Conservation (phyloP, 768 basidiomycete genomes). For the Mycena vulgaris region DNA sequence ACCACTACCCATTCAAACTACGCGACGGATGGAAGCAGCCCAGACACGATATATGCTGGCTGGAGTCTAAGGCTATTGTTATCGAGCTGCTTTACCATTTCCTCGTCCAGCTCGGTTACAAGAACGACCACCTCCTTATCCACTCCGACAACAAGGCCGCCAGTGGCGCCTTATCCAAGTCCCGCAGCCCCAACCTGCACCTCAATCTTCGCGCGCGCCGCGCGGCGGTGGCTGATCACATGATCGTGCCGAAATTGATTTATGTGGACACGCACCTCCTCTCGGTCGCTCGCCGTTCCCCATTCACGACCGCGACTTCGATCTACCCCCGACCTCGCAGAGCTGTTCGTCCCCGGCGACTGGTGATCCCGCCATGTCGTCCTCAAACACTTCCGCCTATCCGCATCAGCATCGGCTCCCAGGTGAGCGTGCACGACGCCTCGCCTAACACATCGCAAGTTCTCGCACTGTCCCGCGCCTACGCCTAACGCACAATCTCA, state of each 20-base stretch:
- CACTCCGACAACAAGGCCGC: too few relatives aligned
- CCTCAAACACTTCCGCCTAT: too few relatives aligned
- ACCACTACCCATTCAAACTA: slow-evolving; percentile 49
- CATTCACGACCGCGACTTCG: neutral
- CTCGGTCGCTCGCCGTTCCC: neutral
- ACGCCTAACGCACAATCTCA: too few relatives aligned
- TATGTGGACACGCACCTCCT: too few relatives aligned
- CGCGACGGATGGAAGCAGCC: slow-evolving; percentile 30
- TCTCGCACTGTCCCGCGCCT: too few relatives aligned
- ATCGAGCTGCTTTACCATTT: slow-evolving; percentile 37
- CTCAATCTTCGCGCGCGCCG: neutral
- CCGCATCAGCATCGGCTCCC: too few relatives aligned
- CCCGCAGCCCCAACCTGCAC: neutral
- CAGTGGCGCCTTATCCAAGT: slow-evolving; percentile 2
- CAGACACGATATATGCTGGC: slow-evolving; percentile 43
- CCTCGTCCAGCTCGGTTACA: neutral
- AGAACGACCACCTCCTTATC: neutral
- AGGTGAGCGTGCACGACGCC: too few relatives aligned
- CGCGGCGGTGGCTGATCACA: neutral
- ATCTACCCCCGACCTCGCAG: neutral
- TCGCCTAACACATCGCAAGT: too few relatives aligned
- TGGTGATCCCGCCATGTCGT: too few relatives aligned
- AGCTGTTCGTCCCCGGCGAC: neutral
- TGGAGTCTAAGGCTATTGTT: slow-evolving; percentile 42
- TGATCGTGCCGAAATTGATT: too few relatives aligned